These are phyloP conservation scores for Aspergillus bertholletiae DNA, from an alignment of 495 filamentous ascomycete species.

Conservation along the genomic window DNA sequence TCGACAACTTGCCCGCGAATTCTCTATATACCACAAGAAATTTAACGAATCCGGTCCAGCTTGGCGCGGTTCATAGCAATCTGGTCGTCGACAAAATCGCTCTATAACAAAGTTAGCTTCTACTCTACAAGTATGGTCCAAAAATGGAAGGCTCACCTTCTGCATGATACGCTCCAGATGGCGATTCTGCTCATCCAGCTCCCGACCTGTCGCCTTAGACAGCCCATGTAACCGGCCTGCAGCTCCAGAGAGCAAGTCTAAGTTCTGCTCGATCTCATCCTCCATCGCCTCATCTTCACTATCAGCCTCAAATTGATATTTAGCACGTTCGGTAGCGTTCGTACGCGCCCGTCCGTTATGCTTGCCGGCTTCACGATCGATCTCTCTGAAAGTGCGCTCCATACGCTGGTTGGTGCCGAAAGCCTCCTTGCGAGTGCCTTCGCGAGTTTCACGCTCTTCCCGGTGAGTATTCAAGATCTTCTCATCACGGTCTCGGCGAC, in stretches of 20 bases:
- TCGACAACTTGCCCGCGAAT: conserved; percentile 9
- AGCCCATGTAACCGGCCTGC: conserved; percentile 62
- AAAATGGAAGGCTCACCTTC: conserved; percentile 50
- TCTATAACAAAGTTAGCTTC: conserved; percentile 40
- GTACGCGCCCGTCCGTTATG: conserved; percentile 38
- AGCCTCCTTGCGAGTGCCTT: conserved; percentile 62
- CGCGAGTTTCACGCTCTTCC: conserved; percentile 62
- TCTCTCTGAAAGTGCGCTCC: conserved; percentile 56
- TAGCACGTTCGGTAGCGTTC: conserved; percentile 62
- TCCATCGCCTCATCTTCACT: conserved; percentile 76
- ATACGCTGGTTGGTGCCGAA: conserved; percentile 56
- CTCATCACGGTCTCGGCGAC: conserved; percentile 57
- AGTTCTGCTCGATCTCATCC: conserved; percentile 62
- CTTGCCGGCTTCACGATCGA: conserved; percentile 38
- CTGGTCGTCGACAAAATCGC: conserved; percentile 68
- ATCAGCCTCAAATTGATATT: conserved; percentile 78
- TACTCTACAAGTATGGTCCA: neutral
- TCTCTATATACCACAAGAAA: neutral
- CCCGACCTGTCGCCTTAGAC: conserved; percentile 65
- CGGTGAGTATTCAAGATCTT: conserved; percentile 59
- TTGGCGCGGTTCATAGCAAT: conserved; percentile 64
- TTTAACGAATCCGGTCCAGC: conserved; percentile 58
- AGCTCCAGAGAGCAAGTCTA: conserved; percentile 57
- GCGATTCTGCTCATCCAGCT: conserved; percentile 72
- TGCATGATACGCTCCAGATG: conserved; percentile 67